Conservation (phyloP, 2,329 filamentous ascomycete species). For the Bipolaris oryzae region DNA sequence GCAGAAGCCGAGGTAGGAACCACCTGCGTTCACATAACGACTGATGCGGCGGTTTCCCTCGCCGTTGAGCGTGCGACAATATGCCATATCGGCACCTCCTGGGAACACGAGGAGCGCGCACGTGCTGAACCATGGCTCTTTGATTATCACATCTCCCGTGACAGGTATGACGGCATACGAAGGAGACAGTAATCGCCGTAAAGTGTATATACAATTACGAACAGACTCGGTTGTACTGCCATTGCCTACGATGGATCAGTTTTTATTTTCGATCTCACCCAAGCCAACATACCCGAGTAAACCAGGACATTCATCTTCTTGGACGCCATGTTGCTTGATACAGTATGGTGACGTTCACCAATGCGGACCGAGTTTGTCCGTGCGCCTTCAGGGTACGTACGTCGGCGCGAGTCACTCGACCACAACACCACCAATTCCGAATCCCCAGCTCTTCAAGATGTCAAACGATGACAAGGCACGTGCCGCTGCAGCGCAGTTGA, state of each 20-base stretch:
- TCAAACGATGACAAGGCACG: conserved; percentile 61
- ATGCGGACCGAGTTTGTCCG: conserved; percentile 38
- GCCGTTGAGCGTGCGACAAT: conserved; percentile 86
- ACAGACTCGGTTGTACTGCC: conserved; percentile 89
- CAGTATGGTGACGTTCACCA: conserved; percentile 28
- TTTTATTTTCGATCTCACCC: neutral
- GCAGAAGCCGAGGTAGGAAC: conserved; percentile 87
- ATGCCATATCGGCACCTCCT: conserved; percentile 91
- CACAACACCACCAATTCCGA: conserved; percentile 5
- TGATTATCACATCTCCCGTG: conserved; percentile 76
- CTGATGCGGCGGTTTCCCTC: conserved; percentile 82
- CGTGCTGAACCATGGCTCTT: conserved; percentile 87
- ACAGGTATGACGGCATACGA: conserved; percentile 93
- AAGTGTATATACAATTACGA: conserved; percentile 83
- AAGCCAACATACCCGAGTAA: conserved; percentile 71
- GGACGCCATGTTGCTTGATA: conserved; percentile 60
- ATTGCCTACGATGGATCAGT: conserved; percentile 61
- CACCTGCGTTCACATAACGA: conserved; percentile 84
- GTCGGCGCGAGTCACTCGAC: conserved; percentile 12
- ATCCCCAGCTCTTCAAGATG: conserved; percentile 50
- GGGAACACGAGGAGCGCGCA: conserved; percentile 92
- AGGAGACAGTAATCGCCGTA: conserved; percentile 83
- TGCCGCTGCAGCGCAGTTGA: conserved; percentile 45
- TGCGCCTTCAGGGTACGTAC: conserved; percentile 28
- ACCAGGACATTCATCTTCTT: conserved; percentile 88